Evolutionary conservation across 2,329 filamentous ascomycete genomes (phyloP), one percentile per base, ranked within the genome.

Genomic region (Aspergillus sp.): DNA sequence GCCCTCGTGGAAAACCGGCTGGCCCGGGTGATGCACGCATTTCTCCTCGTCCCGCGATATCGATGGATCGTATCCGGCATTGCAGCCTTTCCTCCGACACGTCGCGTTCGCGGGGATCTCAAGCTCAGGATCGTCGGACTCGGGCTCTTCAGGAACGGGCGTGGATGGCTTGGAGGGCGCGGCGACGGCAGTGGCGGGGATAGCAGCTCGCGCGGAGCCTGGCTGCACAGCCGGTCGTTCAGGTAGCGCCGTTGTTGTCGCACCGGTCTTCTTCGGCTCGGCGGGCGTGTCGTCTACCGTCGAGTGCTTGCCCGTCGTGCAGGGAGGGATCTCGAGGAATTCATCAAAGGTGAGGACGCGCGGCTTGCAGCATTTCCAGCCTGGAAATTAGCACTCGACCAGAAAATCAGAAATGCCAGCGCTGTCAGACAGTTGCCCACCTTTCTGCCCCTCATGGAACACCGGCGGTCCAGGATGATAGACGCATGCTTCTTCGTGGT

Each of bases 311-410:
- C 91, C 91, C 8, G 80, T 83, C 15, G 91, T 94, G 71, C 91
- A 98, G 24, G 91, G 89, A 30, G 83, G 70, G 49, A 98, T 96
- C 39, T 71, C 62, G 61, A 98, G 84, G 70, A 98, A 98, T 66
- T 98, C 91, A 64, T 98, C 91, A 58, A 98, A 98, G 38, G 86
- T 95, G 50, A 98, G 71, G 50, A 96, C 86, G 53, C 91, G 82
- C 36, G 88, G 82, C 66, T 95, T 96, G 75, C 91, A 98, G 70
- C 91, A 98, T 68, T 93, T 93, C 89, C 91, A 96, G 55, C 91
- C 89, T 95, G 52, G 27, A 5, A 22, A 22, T 22, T 22, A 22
- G 19, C 19, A 22, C 10, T 22, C 5, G 5, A 6, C 10, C 19
- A 6, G 19, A 22, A 6, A 22, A 22, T 22, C 6, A n/a, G n/a